Base-by-base conservation (phyloP, 805 yeast species). In the Cyberlindnera japonica region DNA sequence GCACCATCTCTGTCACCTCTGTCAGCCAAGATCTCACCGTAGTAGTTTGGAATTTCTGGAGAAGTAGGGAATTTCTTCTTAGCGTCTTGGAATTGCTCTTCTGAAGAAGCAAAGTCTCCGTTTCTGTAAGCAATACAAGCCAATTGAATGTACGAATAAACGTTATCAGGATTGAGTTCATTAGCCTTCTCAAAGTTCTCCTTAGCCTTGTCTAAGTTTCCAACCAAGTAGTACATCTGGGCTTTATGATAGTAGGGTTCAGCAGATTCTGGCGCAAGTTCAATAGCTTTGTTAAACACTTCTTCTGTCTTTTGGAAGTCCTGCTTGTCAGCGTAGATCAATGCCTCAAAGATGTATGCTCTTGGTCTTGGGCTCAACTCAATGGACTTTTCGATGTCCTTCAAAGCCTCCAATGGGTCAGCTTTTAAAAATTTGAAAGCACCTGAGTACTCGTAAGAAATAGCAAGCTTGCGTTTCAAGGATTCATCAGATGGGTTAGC, bases 161-260 rank as follows among this genome's bases (percentile, higher is more conserved):
- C 80, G 62, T 87, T 91, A 13, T 75, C 66, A 44, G 83, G 80
- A 66, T 88, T 86, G 55, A 78, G 69, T 49, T 77, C 77, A 59
- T 81, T 80, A 33, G 96, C 83, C 64, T 80, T 82, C 54, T 74
- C 74, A 60, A 89, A 93, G 66, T 85, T 79, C 29, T 62, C 67
- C 56, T 79, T 75, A 26, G 99, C 97, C 49, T 78, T 71, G 27
- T 65, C 67, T 57, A 84, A 77, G 46, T 87, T 85, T 47, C 81
- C 82, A 47, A 86, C 78, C 56, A 93, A 69, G 68, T 90, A 91
- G 63, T 75, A 77, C 60, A 90, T 74, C 75, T 93, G 99, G 53
- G 95, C 99, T 62, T 83, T 80, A 68, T 93, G 99, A 72, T 93
- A 93, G 71, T 81, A 86, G 51, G 83, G 77, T 58, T 93, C 96